Base-by-base conservation (phyloP, 257 asterid genomes). In the Capsicum chinense region DNA sequence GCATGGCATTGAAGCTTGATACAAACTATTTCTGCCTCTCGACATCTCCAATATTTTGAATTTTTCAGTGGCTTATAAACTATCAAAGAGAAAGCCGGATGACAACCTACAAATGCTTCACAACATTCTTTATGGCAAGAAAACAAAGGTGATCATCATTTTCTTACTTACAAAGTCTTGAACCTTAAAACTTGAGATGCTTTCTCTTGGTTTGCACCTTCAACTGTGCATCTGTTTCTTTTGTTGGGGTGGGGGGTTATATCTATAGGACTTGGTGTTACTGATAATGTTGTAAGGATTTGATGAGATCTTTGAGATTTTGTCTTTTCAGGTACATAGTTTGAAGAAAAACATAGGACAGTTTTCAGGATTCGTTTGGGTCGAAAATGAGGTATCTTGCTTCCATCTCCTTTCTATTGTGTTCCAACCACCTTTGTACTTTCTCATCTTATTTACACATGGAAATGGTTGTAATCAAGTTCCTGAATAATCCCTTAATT, bases 11-110 rank as follows among this genome's bases (percentile, higher is more conserved):
- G 62, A 74, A 50, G 60, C 13, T 74, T 50, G 44, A 73, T 21
- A 69, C 74, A 39, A 16, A 71, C 79, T 71, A 9, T 52, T 44
- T 4, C 56, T 44, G 7, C 44, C 37, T 2, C 37, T 59, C n/a
- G 57, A 70, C 79, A 70, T 19, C 79, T 70, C 33, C 57, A 17
- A 9, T 67, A 48, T 80, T 81, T n/a, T 85, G 83, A 85, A 56
- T 79, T 16, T 83, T 89, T 79, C 94, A 96, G 98, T 97, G 91
- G 97, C 98, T 63, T 95, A 89, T 90, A 93, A 92, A 91, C 86
- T 97, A 87, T 95, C 98, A 67, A 97, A 95, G 94, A 92, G 98
- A 88, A 97, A 94, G 89, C 89, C 93, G 56, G 98, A 95, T 89
- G 98, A 93, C 86, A 94, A 88, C 86, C 93, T 97, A 82, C 97